A percentile compares a stretch with the other conserved stretches of the same genome.
Conservation (phyloP, 1,284 basidiomycete genomes). For the Ceratobasidium sp. region DNA sequence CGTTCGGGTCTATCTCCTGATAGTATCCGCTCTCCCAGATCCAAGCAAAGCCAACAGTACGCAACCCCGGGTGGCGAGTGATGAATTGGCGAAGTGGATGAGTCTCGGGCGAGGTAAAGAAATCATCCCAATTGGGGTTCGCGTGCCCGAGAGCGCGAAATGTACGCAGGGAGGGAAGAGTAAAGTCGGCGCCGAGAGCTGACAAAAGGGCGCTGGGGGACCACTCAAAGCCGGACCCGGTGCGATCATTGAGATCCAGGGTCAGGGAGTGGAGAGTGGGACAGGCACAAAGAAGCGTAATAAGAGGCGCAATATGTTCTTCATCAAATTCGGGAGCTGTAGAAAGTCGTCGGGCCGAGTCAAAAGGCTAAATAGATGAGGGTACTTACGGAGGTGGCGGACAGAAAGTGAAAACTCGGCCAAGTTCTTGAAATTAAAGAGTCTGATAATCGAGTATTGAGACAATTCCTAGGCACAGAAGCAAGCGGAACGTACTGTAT, state of each 20-base stretch:
- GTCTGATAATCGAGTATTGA: not conserved
- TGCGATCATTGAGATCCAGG: not conserved
- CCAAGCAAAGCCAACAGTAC: not conserved
- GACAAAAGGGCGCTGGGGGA: not conserved
- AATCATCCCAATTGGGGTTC: not conserved
- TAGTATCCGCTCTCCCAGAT: not conserved
- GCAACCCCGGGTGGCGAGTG: not conserved
- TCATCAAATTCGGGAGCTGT: constrained; percentile 3
- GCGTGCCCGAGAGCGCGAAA: constrained; percentile 12
- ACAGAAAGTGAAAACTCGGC: not conserved
- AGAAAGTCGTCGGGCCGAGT: not conserved
- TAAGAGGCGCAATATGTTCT: not conserved
- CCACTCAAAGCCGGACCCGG: not conserved
- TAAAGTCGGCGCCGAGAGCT: not conserved
- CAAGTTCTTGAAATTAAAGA: constrained; percentile 7
- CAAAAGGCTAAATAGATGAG: too few relatives aligned
- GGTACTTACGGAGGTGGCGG: not conserved
- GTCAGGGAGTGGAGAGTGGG: not conserved
- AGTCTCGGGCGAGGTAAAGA: not conserved
- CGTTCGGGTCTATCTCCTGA: not conserved
- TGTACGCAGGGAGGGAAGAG: not conserved
- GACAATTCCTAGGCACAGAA: not conserved
- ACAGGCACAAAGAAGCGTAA: not conserved
- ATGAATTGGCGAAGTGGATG: not conserved
- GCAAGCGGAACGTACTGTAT: not conserved